Base-by-base conservation (phyloP, 768 basidiomycete species). In the Tylopilus sp. region DNA sequence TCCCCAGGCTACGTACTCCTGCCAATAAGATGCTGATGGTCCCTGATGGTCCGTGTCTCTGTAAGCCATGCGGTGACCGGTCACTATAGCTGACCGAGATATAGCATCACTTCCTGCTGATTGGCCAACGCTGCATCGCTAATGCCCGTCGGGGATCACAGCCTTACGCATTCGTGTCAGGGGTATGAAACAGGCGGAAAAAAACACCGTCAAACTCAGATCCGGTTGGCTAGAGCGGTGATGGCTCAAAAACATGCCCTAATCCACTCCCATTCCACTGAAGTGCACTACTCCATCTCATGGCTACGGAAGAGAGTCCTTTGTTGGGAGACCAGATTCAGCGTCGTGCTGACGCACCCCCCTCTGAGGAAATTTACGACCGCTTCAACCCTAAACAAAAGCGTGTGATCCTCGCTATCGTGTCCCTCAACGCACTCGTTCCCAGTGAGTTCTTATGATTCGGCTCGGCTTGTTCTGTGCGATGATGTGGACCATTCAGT, bases 361-460 rank as follows among this genome's bases (percentile, higher is more conserved):
- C 55, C 1, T 47, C 65, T 14, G 59, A 73, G 6, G 71, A 71
- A 45, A 59, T 85, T 1, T 90, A 87, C 61, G 63, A 78, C 26
- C 77, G 82, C n/a, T 90, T 90, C 70, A 75, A 76, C 3, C 61
- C 59, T 4, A 8, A 59, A 26, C 72, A 73, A 58, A 91, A 88
- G 65, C 66, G 69, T n/a, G 41, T 66, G 6, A 83, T 91, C 41
- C 67, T 85, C 6, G 71, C 74, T 1, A 72, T 88, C 26, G 80
- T 85, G 0, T 81, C 86, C 5, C 76, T 76, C 56, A 78, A 78
- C 38, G 87, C 84, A 6, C 69, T 89, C 24, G 67, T 90, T 48
- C 83, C 83, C 21, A 73, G 88, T 89, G 59, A 44, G 79, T n/a
- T 57, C 13, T 37, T 52, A 11, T 33, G 40, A 45, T 31, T 37